Percentiles rank a stretch among this genome's conserved stretches.
Conservation (phyloP, 2,329 filamentous ascomycete species). For the Sclerotinia spermophila region DNA sequence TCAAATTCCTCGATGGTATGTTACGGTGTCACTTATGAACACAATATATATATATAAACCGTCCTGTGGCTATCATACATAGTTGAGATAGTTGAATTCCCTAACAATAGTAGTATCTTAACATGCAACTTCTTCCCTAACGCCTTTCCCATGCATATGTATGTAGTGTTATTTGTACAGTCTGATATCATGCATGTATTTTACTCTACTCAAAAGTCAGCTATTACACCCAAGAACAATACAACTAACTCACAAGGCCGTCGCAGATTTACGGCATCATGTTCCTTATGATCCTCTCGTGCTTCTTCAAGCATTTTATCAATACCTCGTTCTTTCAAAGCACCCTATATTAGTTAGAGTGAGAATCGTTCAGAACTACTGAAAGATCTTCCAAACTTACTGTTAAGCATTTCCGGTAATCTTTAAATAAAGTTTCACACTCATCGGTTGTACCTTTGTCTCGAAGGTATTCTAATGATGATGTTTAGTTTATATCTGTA, state of each 20-base stretch:
- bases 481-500: conserved; percentile 20
- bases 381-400: conserved; percentile 46
- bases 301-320: conserved; percentile 91
- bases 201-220: neutral
- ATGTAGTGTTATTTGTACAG: neutral
- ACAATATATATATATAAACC: too few relatives aligned
- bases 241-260: conserved; percentile 39
- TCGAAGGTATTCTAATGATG: conserved; percentile 73
- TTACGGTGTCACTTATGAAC: neutral
- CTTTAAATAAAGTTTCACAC: conserved; percentile 78
- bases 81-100: neutral
- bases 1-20: neutral
- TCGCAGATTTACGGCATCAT: conserved; percentile 67
- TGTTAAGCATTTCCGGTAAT: conserved; percentile 82
- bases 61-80: neutral
- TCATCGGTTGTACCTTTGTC: conserved; percentile 79
- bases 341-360: conserved; percentile 54
- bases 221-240: neutral
- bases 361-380: conserved; percentile 1
- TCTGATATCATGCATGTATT: neutral
- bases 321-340: conserved; percentile 83
- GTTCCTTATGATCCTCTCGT: conserved; percentile 82
- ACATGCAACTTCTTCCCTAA: conserved; percentile 9
- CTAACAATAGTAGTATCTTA: neutral
- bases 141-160: conserved; percentile 22